These are phyloP conservation scores for Microsporum audouinii DNA, from an alignment of 2,329 filamentous ascomycete species.

Conservation along the genomic window DNA sequence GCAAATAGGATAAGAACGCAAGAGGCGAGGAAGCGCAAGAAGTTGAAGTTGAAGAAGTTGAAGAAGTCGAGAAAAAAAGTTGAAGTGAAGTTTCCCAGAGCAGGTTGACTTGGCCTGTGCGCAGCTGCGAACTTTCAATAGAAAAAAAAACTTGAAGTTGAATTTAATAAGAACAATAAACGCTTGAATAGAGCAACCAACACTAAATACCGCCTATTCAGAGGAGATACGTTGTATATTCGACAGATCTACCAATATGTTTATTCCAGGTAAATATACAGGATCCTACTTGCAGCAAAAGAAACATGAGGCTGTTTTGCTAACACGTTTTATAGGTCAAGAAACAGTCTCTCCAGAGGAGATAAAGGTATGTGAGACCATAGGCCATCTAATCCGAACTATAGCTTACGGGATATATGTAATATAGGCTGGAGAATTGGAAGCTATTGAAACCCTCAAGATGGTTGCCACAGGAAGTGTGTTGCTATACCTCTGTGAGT, in stretches of 20 bases:
- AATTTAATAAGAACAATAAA: neutral
- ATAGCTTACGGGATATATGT: neutral
- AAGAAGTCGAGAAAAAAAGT: neutral
- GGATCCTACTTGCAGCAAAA: neutral
- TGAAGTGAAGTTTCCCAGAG: neutral
- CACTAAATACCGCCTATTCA: neutral
- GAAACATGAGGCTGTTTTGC: neutral
- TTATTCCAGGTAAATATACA: conserved; percentile 15
- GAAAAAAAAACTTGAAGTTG: neutral
- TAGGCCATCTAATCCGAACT: conserved; percentile 6
- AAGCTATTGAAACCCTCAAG: conserved; percentile 44
- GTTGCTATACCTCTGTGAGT: conserved; percentile 52
- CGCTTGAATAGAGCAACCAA: neutral
- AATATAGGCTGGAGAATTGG: conserved; percentile 39
- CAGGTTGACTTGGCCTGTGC: neutral
- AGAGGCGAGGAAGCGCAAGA: neutral
- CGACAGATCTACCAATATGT: conserved; percentile 12
- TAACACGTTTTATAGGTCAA: conserved; percentile 22
- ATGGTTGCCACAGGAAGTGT: conserved; percentile 44
- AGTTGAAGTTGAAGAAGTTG: neutral
- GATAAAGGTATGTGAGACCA: conserved; percentile 27
- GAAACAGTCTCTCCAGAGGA: conserved; percentile 38
- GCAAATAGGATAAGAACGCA: neutral
- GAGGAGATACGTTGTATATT: neutral
- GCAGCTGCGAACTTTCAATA: neutral